These are phyloP conservation scores for Haberlea rhodopensis DNA, from an alignment of 257 asterid species.

Conservation along the genomic window DNA sequence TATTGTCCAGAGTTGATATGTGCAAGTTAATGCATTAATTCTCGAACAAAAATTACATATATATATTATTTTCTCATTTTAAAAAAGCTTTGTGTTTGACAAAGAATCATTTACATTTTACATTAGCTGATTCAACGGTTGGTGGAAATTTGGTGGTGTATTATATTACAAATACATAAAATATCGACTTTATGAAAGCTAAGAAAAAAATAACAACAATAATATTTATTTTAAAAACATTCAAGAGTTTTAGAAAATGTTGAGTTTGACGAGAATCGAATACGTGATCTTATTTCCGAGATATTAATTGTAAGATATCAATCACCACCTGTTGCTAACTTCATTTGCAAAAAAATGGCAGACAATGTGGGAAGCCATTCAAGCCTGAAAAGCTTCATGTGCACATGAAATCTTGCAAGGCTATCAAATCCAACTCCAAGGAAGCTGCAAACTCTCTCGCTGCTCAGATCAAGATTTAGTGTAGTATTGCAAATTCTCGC, in stretches of 20 bases:
- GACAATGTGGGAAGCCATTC: conserved; percentile 85
- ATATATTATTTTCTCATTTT: too few species aligned
- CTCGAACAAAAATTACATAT: too few species aligned
- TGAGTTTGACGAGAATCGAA: too few species aligned
- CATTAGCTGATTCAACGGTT: not conserved
- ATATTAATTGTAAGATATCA: too few species aligned
- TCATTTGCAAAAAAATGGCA: conserved; percentile 23
- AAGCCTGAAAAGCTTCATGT: conserved; percentile 78
- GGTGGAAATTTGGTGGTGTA: not conserved
- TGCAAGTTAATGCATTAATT: too few species aligned
- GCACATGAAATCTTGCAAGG: conserved; percentile 86
- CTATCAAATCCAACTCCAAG: conserved; percentile 53
- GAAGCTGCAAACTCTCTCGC: conserved; percentile 29
- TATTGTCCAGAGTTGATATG: too few species aligned
- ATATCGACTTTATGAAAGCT: too few species aligned
- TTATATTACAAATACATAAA: too few species aligned
- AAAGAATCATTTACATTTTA: not conserved
- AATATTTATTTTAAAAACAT: too few species aligned
- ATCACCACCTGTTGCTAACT: not conserved
- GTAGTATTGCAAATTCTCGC: not conserved
- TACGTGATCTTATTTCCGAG: too few species aligned
- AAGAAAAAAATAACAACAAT: too few species aligned
- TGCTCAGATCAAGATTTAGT: not conserved
- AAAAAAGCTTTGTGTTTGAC: not conserved
- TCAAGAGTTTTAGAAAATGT: too few species aligned